Evolutionary conservation across 2,329 filamentous ascomycete genomes (phyloP).

Genomic region (Aspergillus jensenii): DNA sequence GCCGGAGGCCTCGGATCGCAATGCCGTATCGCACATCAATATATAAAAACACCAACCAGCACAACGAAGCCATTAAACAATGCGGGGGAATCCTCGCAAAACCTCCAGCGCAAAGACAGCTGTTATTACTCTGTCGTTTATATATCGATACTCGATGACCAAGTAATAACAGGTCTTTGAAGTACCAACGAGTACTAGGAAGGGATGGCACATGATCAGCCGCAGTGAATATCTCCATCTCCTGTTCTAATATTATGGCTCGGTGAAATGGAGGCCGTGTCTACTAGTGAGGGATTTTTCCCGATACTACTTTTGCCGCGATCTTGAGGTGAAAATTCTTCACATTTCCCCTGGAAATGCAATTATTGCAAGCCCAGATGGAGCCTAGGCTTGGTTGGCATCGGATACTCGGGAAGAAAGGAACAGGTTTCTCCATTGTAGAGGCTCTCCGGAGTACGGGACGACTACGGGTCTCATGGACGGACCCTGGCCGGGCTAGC

Average conservation of each 20-base stretch:
- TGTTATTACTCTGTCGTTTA: not conserved
- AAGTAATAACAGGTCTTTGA: not conserved
- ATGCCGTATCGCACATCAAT: not conserved
- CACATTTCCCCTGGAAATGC: not conserved
- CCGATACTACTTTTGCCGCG: not conserved
- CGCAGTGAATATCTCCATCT: not conserved
- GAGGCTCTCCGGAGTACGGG: constrained; percentile 5
- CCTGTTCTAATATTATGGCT: constrained; percentile 1
- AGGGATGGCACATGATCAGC: constrained; percentile 1
- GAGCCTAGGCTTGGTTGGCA: constrained; percentile 15
- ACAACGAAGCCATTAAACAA: not conserved
- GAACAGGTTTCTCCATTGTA: constrained; percentile 26
- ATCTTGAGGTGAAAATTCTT: constrained; percentile 7
- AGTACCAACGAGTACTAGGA: not conserved
- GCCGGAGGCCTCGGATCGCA: not conserved
- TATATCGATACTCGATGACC: not conserved
- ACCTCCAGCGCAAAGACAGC: not conserved
- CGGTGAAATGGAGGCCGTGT: constrained; percentile 1
- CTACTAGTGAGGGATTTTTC: constrained; percentile 1
- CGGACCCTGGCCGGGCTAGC: not conserved
- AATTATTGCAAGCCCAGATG: not conserved
- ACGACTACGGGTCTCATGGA: too few relatives aligned
- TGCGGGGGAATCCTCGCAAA: too few relatives aligned
- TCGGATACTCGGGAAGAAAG: constrained; percentile 31
- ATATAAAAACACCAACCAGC: not conserved